A percentile compares a stretch with the other conserved stretches of the same genome.
These are phyloP conservation scores for Mortierella sp. DNA, from an alignment of 371 early-diverging fungal species.

Conservation along the genomic window DNA sequence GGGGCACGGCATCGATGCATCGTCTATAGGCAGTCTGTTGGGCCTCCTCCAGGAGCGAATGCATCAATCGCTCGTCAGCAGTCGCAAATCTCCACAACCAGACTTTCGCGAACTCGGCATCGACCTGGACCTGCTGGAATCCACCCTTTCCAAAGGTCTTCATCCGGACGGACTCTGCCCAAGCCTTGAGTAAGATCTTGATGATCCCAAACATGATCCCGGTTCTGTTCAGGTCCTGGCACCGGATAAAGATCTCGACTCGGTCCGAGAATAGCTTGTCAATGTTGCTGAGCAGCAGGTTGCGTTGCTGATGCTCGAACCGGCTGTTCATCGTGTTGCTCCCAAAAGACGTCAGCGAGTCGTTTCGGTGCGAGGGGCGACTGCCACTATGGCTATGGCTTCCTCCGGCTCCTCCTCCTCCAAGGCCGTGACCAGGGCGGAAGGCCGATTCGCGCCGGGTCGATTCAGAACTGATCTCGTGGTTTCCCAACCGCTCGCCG, in stretches of 20 bases:
- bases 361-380: constrained; percentile 34
- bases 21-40: constrained; percentile 66
- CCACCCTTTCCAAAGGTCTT: constrained; percentile 60
- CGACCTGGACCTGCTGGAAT: constrained; percentile 73
- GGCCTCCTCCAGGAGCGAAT: constrained; percentile 69
- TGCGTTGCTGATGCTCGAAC: constrained; percentile 45
- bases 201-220: constrained; percentile 68
- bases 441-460: constrained; percentile 43
- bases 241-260: constrained; percentile 69
- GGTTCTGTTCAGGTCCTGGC: constrained; percentile 66
- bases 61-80: constrained; percentile 59
- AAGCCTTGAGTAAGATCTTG: constrained; percentile 72
- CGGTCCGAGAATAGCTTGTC: constrained; percentile 80
- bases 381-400: constrained; percentile 16
- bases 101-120: constrained; percentile 68
- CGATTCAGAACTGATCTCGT: constrained; percentile 53
- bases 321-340: constrained; percentile 52
- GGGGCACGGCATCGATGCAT: constrained; percentile 58
- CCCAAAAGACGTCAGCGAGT: constrained; percentile 45
- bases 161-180: constrained; percentile 67
- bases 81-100: constrained; percentile 60
- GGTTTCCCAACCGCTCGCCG: constrained; percentile 34
- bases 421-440: neutral
- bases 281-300: constrained; percentile 71
- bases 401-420: constrained; percentile 21